Conservation (phyloP, 345 rosid genomes). For the Rubroshorea leprosula region DNA sequence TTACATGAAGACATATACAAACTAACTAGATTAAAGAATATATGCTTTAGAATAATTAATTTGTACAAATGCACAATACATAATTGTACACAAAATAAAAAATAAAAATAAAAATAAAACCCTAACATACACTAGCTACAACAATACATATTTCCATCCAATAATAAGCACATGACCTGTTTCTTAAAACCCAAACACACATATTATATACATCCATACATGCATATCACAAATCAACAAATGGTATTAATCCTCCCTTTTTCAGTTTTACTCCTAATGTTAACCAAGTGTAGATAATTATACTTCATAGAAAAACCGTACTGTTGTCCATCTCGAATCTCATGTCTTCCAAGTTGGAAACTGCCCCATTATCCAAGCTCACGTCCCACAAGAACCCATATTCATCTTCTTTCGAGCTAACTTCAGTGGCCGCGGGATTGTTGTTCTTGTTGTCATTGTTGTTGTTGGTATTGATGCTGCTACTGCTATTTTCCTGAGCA, state of each 20-base stretch:
- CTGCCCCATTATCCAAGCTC: conserved; percentile 34
- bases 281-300: background rate
- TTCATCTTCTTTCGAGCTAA: conserved; percentile 33
- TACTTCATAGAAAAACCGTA: conserved; percentile 31
- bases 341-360: conserved; percentile 35
- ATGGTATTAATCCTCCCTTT: background rate
- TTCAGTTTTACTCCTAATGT: background rate
- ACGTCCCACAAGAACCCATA: conserved; percentile 48
- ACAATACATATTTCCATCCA: background rate
- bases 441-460: background rate
- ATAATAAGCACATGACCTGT: conserved; percentile 4
- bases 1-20: no score
- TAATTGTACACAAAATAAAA: no score
- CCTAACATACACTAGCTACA: no score
- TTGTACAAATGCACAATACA: background rate
- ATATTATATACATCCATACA: conserved; percentile 3
- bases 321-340: conserved; percentile 38
- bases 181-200: conserved; percentile 18
- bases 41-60: no score
- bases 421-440: conserved; percentile 5
- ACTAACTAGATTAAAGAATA: no score
- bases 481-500: conserved; percentile 26
- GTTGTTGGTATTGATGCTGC: conserved; percentile 2
- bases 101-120: no score
- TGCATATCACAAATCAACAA: conserved; percentile 14